These are phyloP conservation scores for Hypomyces perniciosus DNA, from an alignment of 2,329 filamentous ascomycete species.

Conservation along the genomic window DNA sequence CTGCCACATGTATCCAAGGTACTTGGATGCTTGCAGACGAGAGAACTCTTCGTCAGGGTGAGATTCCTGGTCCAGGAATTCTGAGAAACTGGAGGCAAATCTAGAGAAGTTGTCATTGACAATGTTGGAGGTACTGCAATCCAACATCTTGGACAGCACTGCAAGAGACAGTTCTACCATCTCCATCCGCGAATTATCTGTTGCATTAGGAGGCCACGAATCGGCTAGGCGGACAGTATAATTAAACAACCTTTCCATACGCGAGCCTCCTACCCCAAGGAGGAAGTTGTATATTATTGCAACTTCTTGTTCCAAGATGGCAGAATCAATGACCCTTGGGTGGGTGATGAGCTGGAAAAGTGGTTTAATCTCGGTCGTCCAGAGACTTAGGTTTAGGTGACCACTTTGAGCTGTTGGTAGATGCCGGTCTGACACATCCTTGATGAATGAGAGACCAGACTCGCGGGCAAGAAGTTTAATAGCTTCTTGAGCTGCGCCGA, in stretches of 20 bases:
- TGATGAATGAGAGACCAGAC: conserved; percentile 22
- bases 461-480: conserved; percentile 20
- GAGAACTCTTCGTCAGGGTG: conserved; percentile 19
- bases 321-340: conserved; percentile 27
- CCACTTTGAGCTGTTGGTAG: conserved; percentile 10
- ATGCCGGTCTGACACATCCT: conserved; percentile 19
- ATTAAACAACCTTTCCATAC: conserved; percentile 27
- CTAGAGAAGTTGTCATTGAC: conserved; percentile 19
- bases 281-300: conserved; percentile 29
- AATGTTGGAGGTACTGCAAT: conserved; percentile 31
- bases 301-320: conserved; percentile 34
- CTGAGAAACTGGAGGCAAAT: conserved; percentile 18
- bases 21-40: conserved; percentile 24
- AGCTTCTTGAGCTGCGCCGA: conserved; percentile 14
- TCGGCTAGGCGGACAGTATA: conserved; percentile 21
- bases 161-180: conserved; percentile 23
- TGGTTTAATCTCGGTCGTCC: conserved; percentile 22
- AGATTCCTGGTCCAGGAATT: conserved; percentile 14
- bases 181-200: conserved; percentile 14
- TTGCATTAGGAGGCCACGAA: conserved; percentile 10
- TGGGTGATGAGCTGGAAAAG: conserved; percentile 32
- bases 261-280: conserved; percentile 25
- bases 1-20: conserved; percentile 26
- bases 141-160: conserved; percentile 27
- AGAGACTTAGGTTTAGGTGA: conserved; percentile 14